Percentiles rank a stretch among this genome's conserved stretches.
phyloP scores from a whole-genome alignment of 176 grass and related monocot species.

The Urochloa ruziziensis region DNA sequence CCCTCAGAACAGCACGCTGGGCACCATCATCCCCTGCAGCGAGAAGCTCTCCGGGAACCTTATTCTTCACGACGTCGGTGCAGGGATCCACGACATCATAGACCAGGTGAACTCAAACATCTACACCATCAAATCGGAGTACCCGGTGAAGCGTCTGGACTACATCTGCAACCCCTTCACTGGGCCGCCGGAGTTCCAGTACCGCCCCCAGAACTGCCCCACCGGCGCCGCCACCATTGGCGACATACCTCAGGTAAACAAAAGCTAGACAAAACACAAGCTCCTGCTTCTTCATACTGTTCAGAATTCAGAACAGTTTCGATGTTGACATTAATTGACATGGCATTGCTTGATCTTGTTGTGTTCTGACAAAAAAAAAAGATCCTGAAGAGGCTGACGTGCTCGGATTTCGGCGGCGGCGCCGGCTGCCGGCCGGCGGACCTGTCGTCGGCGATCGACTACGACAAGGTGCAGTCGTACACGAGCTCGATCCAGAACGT shows the following conservation, averaged over 20 bases:
- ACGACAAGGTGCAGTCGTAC: slow-evolving; percentile 76
- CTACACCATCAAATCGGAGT: slow-evolving; percentile 54
- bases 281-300: too few relatives aligned
- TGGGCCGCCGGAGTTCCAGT: slow-evolving; percentile 69
- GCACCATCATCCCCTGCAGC: slow-evolving; percentile 70
- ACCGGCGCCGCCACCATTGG: slow-evolving; percentile 70
- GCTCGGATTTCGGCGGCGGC: slow-evolving; percentile 51
- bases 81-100: slow-evolving; percentile 74
- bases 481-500: slow-evolving; percentile 87
- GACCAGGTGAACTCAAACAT: slow-evolving; percentile 90
- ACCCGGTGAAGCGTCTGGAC: slow-evolving; percentile 51
- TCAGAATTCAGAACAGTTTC: not conserved
- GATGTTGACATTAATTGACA: not conserved
- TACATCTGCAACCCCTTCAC: slow-evolving; percentile 94
- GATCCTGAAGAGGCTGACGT: slow-evolving; percentile 75
- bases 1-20: slow-evolving; percentile 80
- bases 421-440: slow-evolving; percentile 48
- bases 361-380: slow-evolving; percentile 31
- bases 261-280: not conserved
- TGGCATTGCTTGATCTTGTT: not conserved
- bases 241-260: slow-evolving; percentile 66
- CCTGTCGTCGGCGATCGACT: slow-evolving; percentile 64
- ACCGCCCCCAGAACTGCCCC: slow-evolving; percentile 76
- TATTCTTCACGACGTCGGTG: slow-evolving; percentile 58
- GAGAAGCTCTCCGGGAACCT: slow-evolving; percentile 36